Percentiles rank a stretch among this genome's conserved stretches.
Evolutionary conservation across 106 monocot genomes (phyloP).

Genomic region (Gastrodia elata): DNA sequence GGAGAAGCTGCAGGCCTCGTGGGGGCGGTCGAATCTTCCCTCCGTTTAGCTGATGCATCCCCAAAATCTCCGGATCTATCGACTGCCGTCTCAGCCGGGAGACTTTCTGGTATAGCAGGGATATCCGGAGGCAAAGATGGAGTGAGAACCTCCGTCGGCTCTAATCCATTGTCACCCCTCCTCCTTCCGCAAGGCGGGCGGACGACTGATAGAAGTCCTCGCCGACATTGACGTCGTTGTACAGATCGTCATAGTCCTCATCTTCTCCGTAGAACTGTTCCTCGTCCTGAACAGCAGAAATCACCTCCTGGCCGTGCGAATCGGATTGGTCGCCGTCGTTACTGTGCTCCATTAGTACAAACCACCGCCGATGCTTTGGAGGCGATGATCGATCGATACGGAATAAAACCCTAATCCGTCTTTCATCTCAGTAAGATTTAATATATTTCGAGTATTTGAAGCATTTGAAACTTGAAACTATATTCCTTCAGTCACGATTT

Average conservation of each 20-base stretch:
- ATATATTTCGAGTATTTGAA: too few relatives aligned
- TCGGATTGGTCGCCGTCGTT: conserved; percentile 18
- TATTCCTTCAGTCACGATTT: too few relatives aligned
- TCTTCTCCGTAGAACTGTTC: conserved; percentile 52
- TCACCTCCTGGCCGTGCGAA: conserved; percentile 44
- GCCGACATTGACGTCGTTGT: conserved; percentile 65
- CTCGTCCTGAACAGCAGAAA: conserved; percentile 63
- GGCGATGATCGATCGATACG: too few relatives aligned
- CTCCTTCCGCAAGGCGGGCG: background rate
- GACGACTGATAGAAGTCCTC: conserved; percentile 34
- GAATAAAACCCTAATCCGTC: too few relatives aligned
- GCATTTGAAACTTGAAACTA: too few relatives aligned
- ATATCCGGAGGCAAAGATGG: conserved; percentile 15
- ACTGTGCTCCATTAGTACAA: background rate
- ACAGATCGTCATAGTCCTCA: conserved; percentile 67
- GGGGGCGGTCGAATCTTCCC: conserved; percentile 3
- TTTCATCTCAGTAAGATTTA: too few relatives aligned
- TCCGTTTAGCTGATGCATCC: background rate
- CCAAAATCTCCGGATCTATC: background rate
- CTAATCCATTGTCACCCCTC: conserved; percentile 1
- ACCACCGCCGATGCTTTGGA: too few relatives aligned
- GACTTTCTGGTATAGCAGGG: conserved; percentile 14
- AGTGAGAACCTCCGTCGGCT: conserved; percentile 7
- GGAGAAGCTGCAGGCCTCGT: conserved; percentile 9
- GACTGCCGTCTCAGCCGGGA: background rate